Conservation (phyloP, 108 stramenopile species). For the Fragilariopsis cylindrus region DNA sequence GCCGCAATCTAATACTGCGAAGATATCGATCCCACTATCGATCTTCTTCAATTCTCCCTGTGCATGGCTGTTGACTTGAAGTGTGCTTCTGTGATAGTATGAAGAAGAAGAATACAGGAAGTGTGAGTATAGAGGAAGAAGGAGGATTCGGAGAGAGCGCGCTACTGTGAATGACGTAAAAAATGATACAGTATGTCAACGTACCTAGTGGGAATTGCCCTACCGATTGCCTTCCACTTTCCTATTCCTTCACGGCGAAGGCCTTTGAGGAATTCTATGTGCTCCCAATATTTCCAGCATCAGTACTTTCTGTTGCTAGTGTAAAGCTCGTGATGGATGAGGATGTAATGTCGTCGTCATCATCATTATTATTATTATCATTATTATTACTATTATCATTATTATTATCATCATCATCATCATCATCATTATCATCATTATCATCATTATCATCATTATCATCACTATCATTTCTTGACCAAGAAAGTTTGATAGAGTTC, state of each 20-base stretch:
- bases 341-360: not conserved
- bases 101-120: constrained; percentile 2
- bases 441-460: too few relatives aligned
- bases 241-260: constrained; percentile 38
- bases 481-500: not conserved
- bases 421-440: too few relatives aligned
- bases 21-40: constrained; percentile 25
- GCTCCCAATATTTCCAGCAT: constrained; percentile 25
- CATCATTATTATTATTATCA: not conserved
- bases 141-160: too few relatives aligned
- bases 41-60: constrained; percentile 25
- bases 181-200: too few relatives aligned
- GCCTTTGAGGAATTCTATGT: constrained; percentile 41
- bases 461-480: too few relatives aligned
- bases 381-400: not conserved
- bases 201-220: too few relatives aligned
- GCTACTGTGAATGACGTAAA: too few relatives aligned
- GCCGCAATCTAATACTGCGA: constrained; percentile 19
- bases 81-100: constrained; percentile 20
- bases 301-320: not conserved
- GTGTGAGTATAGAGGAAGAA: too few relatives aligned
- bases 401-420: too few relatives aligned
- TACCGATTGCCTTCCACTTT: constrained; percentile 45
- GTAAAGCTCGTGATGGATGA: not conserved
- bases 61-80: constrained; percentile 45